Percentiles rank a stretch among this genome's conserved stretches.
Conservation (phyloP, 208 protist genomes). For the Trypanosoma mega region DNA sequence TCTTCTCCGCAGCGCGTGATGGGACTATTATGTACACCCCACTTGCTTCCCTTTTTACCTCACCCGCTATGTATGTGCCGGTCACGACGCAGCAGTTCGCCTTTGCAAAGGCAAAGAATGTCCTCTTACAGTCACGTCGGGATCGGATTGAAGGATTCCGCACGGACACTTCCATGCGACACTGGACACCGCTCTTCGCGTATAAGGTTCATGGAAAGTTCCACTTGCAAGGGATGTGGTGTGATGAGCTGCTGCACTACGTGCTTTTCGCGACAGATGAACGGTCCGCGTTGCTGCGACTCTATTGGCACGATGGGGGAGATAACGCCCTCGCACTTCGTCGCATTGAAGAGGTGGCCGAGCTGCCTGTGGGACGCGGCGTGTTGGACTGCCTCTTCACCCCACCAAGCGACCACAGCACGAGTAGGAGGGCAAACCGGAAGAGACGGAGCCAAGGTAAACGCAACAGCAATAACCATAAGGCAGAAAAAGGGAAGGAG, state of each 20-base stretch:
- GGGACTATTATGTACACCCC: constrained; percentile 78
- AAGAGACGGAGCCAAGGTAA: no score
- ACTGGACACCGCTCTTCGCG: constrained; percentile 75
- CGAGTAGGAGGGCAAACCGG: no score
- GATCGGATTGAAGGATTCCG: constrained; percentile 75
- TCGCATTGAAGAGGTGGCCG: constrained; percentile 56
- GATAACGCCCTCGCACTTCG: constrained; percentile 40
- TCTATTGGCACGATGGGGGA: constrained; percentile 46
- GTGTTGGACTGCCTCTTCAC: constrained; percentile 64
- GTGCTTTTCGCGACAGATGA: constrained; percentile 83
- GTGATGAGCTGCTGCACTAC: constrained; percentile 55
- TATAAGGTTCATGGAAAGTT: constrained; percentile 66
- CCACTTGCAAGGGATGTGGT: constrained; percentile 70
- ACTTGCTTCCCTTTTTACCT: constrained; percentile 50
- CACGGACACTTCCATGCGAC: constrained; percentile 36
- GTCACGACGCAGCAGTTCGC: constrained; percentile 71
- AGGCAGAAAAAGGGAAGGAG: no score
- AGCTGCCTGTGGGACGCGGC: constrained; percentile 52
- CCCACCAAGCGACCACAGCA: no score
- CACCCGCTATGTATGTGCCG: constrained; percentile 72
- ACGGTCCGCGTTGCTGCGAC: constrained; percentile 52
- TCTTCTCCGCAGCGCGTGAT: constrained; percentile 81
- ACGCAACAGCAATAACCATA: no score
- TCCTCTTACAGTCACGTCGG: constrained; percentile 68
- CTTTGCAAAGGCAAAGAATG: constrained; percentile 48